Evolutionary conservation across 352 stramenopile genomes (phyloP).

Genomic region (Phytophthora hybrid): DNA sequence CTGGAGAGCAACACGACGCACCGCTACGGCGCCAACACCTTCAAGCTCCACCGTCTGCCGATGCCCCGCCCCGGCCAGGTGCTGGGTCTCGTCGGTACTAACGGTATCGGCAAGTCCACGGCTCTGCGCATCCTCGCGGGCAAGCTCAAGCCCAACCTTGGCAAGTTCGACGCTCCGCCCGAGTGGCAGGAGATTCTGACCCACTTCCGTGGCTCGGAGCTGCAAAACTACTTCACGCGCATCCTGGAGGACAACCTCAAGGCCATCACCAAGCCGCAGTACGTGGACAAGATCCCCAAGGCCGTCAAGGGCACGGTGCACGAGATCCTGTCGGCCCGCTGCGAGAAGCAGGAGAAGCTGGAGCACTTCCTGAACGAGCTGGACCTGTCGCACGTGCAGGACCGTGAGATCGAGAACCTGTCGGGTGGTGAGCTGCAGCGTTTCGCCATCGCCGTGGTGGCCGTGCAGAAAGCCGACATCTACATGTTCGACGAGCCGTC

Average conservation of each 20-base stretch:
- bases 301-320: conserved; percentile 96
- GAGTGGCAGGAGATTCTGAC: conserved; percentile 99
- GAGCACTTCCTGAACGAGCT: conserved; percentile 91
- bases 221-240: conserved; percentile 99
- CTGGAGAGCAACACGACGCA: conserved; percentile 99
- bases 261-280: conserved; percentile 99
- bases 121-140: conserved; percentile 99
- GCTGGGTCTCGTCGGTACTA: conserved; percentile 98
- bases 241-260: conserved; percentile 99
- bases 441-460: conserved; percentile 98
- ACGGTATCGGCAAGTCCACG: conserved; percentile 99
- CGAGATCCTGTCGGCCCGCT: conserved; percentile 95
- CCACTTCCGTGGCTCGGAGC: conserved; percentile 97
- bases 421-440: conserved; percentile 99
- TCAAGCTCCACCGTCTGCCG: conserved; percentile 99
- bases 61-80: conserved; percentile 99
- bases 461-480: conserved; percentile 96
- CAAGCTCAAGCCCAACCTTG: conserved; percentile 99
- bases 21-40: conserved; percentile 99
- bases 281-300: conserved; percentile 99
- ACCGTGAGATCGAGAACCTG: conserved; percentile 96
- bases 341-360: conserved; percentile 88
- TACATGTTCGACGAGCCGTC: conserved; percentile 99
- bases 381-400: conserved; percentile 97
- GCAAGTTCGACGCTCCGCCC: conserved; percentile 95